Evolutionary conservation across 192 early-diverging fungal genomes (phyloP).

Genomic region (Mortierella antarctica): DNA sequence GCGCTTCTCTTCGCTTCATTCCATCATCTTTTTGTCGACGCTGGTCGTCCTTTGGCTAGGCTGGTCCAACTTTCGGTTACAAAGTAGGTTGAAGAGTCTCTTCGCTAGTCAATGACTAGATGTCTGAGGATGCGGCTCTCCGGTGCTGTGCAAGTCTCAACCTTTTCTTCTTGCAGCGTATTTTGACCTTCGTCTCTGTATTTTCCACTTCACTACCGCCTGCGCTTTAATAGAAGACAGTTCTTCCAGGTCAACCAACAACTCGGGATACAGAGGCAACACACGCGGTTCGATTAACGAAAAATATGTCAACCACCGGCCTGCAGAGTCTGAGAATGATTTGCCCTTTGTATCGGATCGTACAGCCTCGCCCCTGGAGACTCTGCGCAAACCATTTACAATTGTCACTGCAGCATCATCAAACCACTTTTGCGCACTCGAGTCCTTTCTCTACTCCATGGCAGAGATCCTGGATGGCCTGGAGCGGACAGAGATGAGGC

Average conservation of each 20-base stretch:
- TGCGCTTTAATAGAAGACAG: slow-evolving; percentile 3
- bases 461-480: slow-evolving; percentile 48
- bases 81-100: slow-evolving; percentile 2
- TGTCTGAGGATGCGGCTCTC: too few species aligned
- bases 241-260: not conserved
- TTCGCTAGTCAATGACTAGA: too few species aligned
- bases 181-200: not conserved
- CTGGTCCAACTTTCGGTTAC: slow-evolving; percentile 39
- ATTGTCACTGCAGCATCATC: slow-evolving; percentile 65
- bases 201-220: not conserved
- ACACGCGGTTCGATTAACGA: slow-evolving; percentile 13
- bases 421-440: slow-evolving; percentile 65
- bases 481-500: slow-evolving; percentile 44
- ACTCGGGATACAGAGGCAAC: slow-evolving; percentile 1
- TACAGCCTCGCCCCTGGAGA: slow-evolving; percentile 32
- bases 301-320: slow-evolving; percentile 14
- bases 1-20: slow-evolving; percentile 45
- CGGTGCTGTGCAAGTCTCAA: not conserved
- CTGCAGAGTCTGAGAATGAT: slow-evolving; percentile 19
- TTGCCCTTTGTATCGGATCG: slow-evolving; percentile 32
- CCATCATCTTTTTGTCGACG: slow-evolving; percentile 29
- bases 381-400: slow-evolving; percentile 41
- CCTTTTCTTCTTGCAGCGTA: not conserved
- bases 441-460: slow-evolving; percentile 60
- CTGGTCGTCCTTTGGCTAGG: slow-evolving; percentile 40